These are phyloP conservation scores for Chlorencoelia australis DNA, from an alignment of 2,329 filamentous ascomycete species.

Conservation along the genomic window DNA sequence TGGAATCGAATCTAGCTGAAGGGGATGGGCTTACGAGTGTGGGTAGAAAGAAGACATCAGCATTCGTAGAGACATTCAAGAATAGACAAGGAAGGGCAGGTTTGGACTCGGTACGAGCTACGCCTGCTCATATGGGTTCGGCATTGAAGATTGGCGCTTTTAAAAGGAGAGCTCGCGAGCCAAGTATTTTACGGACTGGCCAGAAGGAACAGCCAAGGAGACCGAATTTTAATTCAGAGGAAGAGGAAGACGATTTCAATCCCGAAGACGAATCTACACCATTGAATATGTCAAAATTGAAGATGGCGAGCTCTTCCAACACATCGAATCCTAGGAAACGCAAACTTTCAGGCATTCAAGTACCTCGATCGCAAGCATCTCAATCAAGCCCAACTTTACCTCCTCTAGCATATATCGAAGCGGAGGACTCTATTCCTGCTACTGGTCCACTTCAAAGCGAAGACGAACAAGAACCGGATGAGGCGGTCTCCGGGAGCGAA, in stretches of 20 bases:
- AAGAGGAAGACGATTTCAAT: conserved; percentile 41
- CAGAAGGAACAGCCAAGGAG: conserved; percentile 27
- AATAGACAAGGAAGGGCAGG: conserved; percentile 22
- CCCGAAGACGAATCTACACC: conserved; percentile 62
- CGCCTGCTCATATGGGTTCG: conserved; percentile 25
- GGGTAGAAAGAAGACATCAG: conserved; percentile 20
- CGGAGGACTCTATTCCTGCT: conserved; percentile 19
- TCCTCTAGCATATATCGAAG: conserved; percentile 5
- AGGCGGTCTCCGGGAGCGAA: conserved; percentile 8
- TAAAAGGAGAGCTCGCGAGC: conserved; percentile 46
- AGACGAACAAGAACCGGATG: conserved; percentile 12
- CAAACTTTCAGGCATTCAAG: conserved; percentile 32
- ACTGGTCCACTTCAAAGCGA: conserved; percentile 14
- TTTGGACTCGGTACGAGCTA: conserved; percentile 19
- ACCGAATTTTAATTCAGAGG: conserved; percentile 32
- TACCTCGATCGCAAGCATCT: conserved; percentile 12
- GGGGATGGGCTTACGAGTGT: conserved; percentile 21
- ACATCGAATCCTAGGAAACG: conserved; percentile 40
- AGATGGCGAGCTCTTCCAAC: conserved; percentile 25
- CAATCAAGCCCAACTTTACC: conserved; percentile 16
- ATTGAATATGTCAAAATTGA: conserved; percentile 40
- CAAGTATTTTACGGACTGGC: conserved; percentile 45
- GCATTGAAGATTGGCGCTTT: conserved; percentile 46
- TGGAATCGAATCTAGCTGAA: conserved; percentile 24
- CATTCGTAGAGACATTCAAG: conserved; percentile 23